Conservation (phyloP, 495 filamentous ascomycete species). For the Tuber melanosporum region DNA sequence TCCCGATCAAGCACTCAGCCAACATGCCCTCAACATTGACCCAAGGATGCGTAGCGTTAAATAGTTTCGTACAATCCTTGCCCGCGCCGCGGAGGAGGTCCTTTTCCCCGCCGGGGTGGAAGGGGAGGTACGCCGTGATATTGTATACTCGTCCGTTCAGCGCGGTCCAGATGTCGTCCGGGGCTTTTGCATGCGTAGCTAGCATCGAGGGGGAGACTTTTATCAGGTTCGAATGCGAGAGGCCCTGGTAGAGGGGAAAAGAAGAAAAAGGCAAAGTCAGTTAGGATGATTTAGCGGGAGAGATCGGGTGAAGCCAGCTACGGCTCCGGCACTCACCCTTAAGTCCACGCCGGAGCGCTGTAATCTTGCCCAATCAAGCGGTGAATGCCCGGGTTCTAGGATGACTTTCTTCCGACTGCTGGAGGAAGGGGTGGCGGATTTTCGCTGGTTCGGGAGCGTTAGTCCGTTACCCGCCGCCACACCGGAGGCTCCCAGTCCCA, state of each 20-base stretch:
- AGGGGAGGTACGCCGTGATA: slow-evolving; percentile 78
- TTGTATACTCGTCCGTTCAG: slow-evolving; percentile 89
- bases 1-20: slow-evolving; percentile 73
- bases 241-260: slow-evolving; percentile 40
- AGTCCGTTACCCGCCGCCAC: slow-evolving; percentile 37
- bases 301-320: not conserved
- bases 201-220: slow-evolving; percentile 75
- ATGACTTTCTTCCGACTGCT: slow-evolving; percentile 53
- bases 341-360: slow-evolving; percentile 36
- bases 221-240: slow-evolving; percentile 52
- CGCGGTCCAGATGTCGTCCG: slow-evolving; percentile 79
- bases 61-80: slow-evolving; percentile 68
- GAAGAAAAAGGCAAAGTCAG: slow-evolving; percentile 4
- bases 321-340: slow-evolving; percentile 23
- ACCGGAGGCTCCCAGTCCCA: slow-evolving; percentile 35
- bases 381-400: slow-evolving; percentile 79
- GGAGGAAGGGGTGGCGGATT: slow-evolving; percentile 8
- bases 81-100: slow-evolving; percentile 78
- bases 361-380: slow-evolving; percentile 81
- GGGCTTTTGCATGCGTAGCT: slow-evolving; percentile 64
- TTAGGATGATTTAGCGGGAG: not conserved
- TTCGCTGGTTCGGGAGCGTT: slow-evolving; percentile 24
- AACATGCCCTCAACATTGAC: slow-evolving; percentile 96
- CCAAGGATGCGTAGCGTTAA: slow-evolving; percentile 93
- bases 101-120: slow-evolving; percentile 84